A percentile compares a stretch with the other conserved stretches of the same genome.
Evolutionary conservation across 768 basidiomycete species (phyloP).

Genomic region (Pulveroboletus ravenelii): DNA sequence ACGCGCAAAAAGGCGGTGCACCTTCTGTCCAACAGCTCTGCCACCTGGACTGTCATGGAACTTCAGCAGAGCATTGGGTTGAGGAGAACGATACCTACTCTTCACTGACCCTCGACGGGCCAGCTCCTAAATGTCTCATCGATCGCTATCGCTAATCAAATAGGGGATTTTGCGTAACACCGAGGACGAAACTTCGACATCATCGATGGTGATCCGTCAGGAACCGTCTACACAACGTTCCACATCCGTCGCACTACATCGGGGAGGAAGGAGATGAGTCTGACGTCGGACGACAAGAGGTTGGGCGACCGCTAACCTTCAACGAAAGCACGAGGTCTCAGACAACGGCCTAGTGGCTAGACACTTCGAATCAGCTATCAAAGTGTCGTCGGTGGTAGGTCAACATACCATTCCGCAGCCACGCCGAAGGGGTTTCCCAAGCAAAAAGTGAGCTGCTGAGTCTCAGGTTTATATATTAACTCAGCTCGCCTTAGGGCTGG

Average conservation of each 20-base stretch:
- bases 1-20: neutral
- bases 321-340: constrained; percentile 2
- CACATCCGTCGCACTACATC: constrained; percentile 10
- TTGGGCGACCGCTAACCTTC: neutral
- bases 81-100: constrained; percentile 3
- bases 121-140: constrained; percentile 19
- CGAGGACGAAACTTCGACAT: neutral
- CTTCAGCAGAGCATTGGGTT: neutral
- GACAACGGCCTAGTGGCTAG: constrained; percentile 20
- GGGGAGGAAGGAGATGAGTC: neutral
- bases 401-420: constrained; percentile 12
- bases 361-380: constrained; percentile 2
- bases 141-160: constrained; percentile 12
- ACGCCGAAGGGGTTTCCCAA: constrained; percentile 34
- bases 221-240: constrained; percentile 13
- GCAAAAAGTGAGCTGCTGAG: neutral
- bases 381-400: neutral
- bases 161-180: constrained; percentile 1
- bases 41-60: constrained; percentile 8
- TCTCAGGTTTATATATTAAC: constrained; percentile 9
- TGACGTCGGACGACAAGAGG: neutral
- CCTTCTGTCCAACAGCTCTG: constrained; percentile 8
- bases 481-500: constrained; percentile 27
- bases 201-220: constrained; percentile 10
- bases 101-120: constrained; percentile 19